A percentile compares a stretch with the other conserved stretches of the same genome.
phyloP scores from a whole-genome alignment of 2,329 filamentous ascomycete species.

The Fusarium sp. region DNA sequence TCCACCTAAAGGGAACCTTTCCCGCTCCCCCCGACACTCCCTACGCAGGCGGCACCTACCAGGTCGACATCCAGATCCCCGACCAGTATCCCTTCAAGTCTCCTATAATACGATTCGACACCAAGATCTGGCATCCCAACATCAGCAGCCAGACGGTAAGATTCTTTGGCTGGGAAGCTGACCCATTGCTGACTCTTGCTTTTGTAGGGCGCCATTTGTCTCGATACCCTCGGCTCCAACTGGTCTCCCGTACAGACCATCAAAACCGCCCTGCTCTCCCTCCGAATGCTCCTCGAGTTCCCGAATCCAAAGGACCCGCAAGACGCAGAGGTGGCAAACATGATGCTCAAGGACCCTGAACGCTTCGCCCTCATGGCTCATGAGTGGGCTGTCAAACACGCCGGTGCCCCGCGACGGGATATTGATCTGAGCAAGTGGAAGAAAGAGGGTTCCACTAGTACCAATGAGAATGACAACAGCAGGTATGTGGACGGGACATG shows the following conservation, averaged over 20 bases:
- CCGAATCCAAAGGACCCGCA: conserved; percentile 97
- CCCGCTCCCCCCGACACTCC: conserved; percentile 91
- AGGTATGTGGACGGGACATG: conserved; percentile 44
- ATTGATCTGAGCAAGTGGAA: conserved; percentile 57
- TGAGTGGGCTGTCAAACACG: conserved; percentile 90
- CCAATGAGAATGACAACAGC: conserved; percentile 29
- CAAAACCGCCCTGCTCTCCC: conserved; percentile 91
- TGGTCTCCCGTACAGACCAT: conserved; percentile 98
- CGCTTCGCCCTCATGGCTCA: conserved; percentile 85
- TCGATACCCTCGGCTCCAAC: conserved; percentile 88
- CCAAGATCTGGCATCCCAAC: conserved; percentile 97
- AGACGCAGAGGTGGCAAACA: conserved; percentile 92
- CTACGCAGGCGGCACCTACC: conserved; percentile 87
- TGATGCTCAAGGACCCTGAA: conserved; percentile 84
- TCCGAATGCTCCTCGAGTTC: conserved; percentile 91
- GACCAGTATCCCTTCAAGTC: conserved; percentile 93
- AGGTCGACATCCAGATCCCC: conserved; percentile 88
- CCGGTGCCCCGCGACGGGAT: conserved; percentile 73
- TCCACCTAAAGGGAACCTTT: conserved; percentile 86
- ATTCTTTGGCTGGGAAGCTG: conserved; percentile 24
- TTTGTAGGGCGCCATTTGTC: conserved; percentile 90
- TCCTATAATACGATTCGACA: conserved; percentile 90
- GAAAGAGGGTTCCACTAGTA: conserved; percentile 61
- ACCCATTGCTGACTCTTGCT: conserved; percentile 19
- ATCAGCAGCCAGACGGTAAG: conserved; percentile 91